A percentile compares a stretch with the other conserved stretches of the same genome.
Evolutionary conservation across 768 basidiomycete genomes (phyloP).

Genomic region (Hericium coralloides): DNA sequence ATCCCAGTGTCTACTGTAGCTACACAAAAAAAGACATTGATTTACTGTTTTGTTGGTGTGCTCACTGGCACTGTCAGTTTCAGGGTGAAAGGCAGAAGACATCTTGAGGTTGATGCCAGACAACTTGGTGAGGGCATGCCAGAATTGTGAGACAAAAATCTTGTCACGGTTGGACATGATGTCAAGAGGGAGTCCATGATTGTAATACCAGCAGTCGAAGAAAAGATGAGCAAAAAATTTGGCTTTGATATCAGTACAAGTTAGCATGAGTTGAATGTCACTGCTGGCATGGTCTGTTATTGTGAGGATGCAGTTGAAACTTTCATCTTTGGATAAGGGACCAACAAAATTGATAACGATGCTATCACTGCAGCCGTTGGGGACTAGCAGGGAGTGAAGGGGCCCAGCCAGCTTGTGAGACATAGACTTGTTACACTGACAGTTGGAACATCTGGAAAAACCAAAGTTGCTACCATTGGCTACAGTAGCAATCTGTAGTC

Average conservation of each 20-base stretch:
- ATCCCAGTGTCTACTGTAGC: conserved; percentile 12
- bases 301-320: conserved; percentile 19
- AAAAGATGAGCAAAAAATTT: conserved; percentile 14
- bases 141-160: conserved; percentile 26
- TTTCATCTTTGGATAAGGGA: conserved; percentile 18
- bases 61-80: conserved; percentile 29
- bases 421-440: conserved; percentile 24
- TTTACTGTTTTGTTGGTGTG: conserved; percentile 20
- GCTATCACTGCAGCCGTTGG: conserved; percentile 13
- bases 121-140: conserved; percentile 19
- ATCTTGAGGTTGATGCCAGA: conserved; percentile 23
- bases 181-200: conserved; percentile 19
- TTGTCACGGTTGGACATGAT: too few species aligned
- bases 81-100: conserved; percentile 27
- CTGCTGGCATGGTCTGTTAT: conserved; percentile 16
- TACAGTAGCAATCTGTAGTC: too few species aligned
- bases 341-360: conserved; percentile 24
- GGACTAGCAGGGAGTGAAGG: conserved; percentile 16
- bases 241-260: conserved; percentile 5
- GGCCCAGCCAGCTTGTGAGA: conserved; percentile 16
- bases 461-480: too few species aligned
- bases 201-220: conserved; percentile 23
- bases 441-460: conserved; percentile 21
- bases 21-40: conserved; percentile 16
- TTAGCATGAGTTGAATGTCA: conserved; percentile 9